phyloP scores from a whole-genome alignment of 192 early-diverging fungal genomes.

The Umbelopsis sp. region DNA sequence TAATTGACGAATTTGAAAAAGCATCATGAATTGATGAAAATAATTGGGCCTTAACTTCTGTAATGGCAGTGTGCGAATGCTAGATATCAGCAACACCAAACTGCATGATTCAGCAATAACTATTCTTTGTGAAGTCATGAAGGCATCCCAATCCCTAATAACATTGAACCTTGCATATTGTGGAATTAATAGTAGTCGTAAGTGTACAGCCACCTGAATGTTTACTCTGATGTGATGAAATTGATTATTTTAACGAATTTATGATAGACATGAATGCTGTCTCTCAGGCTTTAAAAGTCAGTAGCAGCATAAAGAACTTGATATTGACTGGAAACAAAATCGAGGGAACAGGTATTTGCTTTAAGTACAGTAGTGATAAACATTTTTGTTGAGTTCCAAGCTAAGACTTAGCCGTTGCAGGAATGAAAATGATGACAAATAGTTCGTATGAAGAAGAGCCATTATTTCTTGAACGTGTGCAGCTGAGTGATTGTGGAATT shows the following conservation, averaged over 20 bases:
- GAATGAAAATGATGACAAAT: neutral
- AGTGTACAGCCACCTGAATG: neutral
- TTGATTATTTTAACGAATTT: neutral
- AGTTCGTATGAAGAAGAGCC: neutral
- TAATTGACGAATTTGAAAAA: neutral
- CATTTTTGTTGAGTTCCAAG: too few relatives aligned
- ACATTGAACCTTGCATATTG: neutral
- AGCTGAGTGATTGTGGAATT: neutral
- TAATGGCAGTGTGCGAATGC: neutral
- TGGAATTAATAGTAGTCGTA: neutral
- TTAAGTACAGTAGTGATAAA: too few relatives aligned
- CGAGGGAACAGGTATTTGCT: too few relatives aligned
- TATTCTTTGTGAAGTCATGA: neutral
- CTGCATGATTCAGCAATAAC: neutral
- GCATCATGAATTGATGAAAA: neutral
- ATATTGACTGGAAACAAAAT: too few relatives aligned
- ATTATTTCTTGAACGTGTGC: neutral
- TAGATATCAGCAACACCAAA: neutral
- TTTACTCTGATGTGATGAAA: neutral
- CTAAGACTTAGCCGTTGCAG: neutral
- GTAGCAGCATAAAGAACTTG: too few relatives aligned
- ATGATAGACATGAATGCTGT: too few relatives aligned
- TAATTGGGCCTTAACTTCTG: too few relatives aligned
- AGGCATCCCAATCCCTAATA: neutral
- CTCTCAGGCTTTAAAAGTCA: too few relatives aligned